These are phyloP conservation scores for Biscutella laevigata DNA, from an alignment of 441 rosid species.

Conservation along the genomic window DNA sequence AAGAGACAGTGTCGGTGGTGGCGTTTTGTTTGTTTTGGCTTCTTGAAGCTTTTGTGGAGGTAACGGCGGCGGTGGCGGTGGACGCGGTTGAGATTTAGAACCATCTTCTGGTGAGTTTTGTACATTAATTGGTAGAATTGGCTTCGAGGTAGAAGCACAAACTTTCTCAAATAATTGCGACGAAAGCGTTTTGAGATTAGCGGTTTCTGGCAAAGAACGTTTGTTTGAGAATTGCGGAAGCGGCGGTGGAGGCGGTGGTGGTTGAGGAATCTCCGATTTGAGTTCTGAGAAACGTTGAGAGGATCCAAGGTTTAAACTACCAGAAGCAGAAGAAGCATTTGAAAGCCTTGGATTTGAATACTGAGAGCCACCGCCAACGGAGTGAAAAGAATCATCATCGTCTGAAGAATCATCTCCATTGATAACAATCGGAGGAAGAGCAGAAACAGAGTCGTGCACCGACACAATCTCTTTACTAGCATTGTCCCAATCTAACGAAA, in stretches of 20 bases:
- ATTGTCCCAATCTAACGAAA: conserved; percentile 34
- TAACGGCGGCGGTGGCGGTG: conserved; percentile 50
- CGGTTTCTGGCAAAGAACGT: conserved; percentile 4
- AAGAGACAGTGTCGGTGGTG: conserved; percentile 70
- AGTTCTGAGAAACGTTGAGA: conserved; percentile 29
- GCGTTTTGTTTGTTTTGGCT: conserved; percentile 32
- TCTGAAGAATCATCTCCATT: conserved; percentile 50
- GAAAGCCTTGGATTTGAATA: conserved; percentile 46
- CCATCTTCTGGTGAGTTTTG: conserved; percentile 21
- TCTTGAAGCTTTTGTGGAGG: conserved; percentile 29
- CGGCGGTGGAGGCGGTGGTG: conserved; percentile 34
- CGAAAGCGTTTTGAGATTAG: conserved; percentile 13
- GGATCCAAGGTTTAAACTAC: conserved; percentile 32
- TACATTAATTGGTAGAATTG: conserved; percentile 15
- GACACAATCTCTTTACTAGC: conserved; percentile 59
- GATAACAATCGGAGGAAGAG: conserved; percentile 29
- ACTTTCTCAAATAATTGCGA: conserved; percentile 20
- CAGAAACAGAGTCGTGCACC: conserved; percentile 36
- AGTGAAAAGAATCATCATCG: conserved; percentile 75
- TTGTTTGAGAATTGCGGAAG: conserved; percentile 23
- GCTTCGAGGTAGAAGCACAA: conserved; percentile 17
- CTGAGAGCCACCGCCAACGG: conserved; percentile 44
- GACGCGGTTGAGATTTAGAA: conserved; percentile 31
- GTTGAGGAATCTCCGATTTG: conserved; percentile 23
- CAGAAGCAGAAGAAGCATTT: conserved; percentile 45